Percentiles rank a stretch among this genome's conserved stretches.
phyloP scores from a whole-genome alignment of 1,284 basidiomycete genomes.

The Ustilago vetiveriae region DNA sequence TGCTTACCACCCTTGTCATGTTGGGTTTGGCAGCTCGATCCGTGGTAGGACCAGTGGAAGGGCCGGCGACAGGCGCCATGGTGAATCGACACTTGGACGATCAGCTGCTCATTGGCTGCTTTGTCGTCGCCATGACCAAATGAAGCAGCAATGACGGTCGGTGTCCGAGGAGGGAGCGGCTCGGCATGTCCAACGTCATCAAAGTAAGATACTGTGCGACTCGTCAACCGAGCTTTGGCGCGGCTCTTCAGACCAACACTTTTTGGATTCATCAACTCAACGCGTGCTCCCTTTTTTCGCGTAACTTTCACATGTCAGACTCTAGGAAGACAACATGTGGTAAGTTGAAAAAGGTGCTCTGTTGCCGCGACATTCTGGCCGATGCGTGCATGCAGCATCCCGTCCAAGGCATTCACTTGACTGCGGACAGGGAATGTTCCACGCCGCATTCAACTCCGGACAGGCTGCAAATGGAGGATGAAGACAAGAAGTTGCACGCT shows the following conservation, averaged over 20 bases:
- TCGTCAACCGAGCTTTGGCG: too few species aligned
- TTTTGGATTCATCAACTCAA: too few species aligned
- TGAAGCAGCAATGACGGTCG: not conserved
- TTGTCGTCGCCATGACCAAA: not conserved
- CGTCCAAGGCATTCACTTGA: not conserved
- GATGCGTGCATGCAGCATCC: constrained; percentile 3
- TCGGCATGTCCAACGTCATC: too few species aligned
- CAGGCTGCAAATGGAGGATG: too few species aligned
- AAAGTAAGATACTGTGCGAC: too few species aligned
- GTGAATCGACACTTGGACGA: not conserved
- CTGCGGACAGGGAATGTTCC: too few species aligned
- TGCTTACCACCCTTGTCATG: constrained; percentile 8
- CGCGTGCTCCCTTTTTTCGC: not conserved
- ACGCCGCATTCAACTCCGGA: too few species aligned
- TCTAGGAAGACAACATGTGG: not conserved
- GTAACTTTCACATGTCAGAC: not conserved
- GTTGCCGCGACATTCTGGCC: too few species aligned
- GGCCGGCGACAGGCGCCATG: constrained; percentile 22
- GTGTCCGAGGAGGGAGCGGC: too few species aligned
- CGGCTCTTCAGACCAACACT: too few species aligned
- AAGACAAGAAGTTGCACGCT: too few species aligned
- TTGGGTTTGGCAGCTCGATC: constrained; percentile 4
- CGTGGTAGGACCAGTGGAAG: constrained; percentile 6
- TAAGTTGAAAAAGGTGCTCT: too few species aligned
- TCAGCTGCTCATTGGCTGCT: not conserved